Base-by-base conservation (phyloP, 78 protist species). In the Ministeria vibrans region DNA sequence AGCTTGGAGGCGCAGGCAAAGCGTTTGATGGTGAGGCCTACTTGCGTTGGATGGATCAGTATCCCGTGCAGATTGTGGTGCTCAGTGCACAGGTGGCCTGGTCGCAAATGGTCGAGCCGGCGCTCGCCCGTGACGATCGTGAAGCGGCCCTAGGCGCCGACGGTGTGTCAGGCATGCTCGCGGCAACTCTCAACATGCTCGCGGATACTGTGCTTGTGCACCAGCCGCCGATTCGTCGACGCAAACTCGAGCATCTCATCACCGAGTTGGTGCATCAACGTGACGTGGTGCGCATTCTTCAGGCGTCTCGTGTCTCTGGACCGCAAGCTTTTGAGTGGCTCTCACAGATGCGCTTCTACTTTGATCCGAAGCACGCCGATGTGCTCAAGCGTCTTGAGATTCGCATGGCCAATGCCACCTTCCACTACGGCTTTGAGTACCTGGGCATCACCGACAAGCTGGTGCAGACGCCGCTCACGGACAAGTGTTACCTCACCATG, bases 401-500 rank as follows among this genome's bases (percentile, higher is more conserved):
- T 46, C 74, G 80, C 68, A 86, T 92, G 79, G 98, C 98, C 74
- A 82, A 96, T 83, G 98, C 97, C 0, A 0, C 0, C 0, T 86
- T 93, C 79, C 36, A 20, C 38, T 95, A 97, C 83, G 93, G 98
- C 38, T 95, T 77, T 68, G 99, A 98, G 85, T 97, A 97, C 83
- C 94, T 95, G 22, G 99, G 99, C 41, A 92, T 93, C 39, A 82
- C 74, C 9, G 99, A 93, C 68, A 86, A 94, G 39, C 78, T 98
- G 0, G 99, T 98, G 32, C 94, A 90, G 77, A 95, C 99, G 75
- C 95, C 96, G 27, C 90, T 95, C 62, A 94, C 99, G 25, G 96
- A 93, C 79, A 78, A 83, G 28, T 84, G 91, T 83, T 97, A 87
- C 86, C 84, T 94, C 66, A 92, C 95, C 25, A 80, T 96, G 68